These are phyloP conservation scores for Friedmanniomyces endolithicus DNA, from an alignment of 495 filamentous ascomycete genomes.

Conservation along the genomic window DNA sequence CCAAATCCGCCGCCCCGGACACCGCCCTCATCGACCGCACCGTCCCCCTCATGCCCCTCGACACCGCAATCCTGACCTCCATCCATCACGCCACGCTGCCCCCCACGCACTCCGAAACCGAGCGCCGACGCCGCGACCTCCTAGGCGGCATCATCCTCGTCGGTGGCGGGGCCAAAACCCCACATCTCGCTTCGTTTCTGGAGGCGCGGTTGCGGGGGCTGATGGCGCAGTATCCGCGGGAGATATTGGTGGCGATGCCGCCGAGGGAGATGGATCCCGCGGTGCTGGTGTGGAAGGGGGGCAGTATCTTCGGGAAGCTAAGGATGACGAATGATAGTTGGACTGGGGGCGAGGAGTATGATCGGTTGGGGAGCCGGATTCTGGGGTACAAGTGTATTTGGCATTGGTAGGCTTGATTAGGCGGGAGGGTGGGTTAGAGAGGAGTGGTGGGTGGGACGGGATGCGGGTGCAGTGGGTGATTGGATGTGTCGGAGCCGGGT, in stretches of 20 bases:
- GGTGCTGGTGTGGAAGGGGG: slow-evolving; percentile 94
- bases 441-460: too few relatives aligned
- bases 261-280: slow-evolving; percentile 89
- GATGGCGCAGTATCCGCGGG: slow-evolving; percentile 58
- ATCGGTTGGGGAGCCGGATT: slow-evolving; percentile 65
- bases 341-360: slow-evolving; percentile 80
- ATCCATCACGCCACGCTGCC: slow-evolving; percentile 69
- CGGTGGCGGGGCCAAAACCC: slow-evolving; percentile 74
- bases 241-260: slow-evolving; percentile 77
- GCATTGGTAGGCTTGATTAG: slow-evolving; percentile 38
- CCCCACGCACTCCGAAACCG: slow-evolving; percentile 40
- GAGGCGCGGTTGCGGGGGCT: slow-evolving; percentile 65
- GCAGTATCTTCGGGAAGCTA: slow-evolving; percentile 91
- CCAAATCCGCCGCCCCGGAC: slow-evolving; percentile 36
- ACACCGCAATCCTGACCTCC: slow-evolving; percentile 74
- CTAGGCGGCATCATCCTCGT: slow-evolving; percentile 91
- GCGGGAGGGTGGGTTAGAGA: too few relatives aligned
- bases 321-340: slow-evolving; percentile 78
- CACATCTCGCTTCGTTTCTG: slow-evolving; percentile 59
- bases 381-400: slow-evolving; percentile 85
- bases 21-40: slow-evolving; percentile 66
- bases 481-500: too few relatives aligned
- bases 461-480: too few relatives aligned
- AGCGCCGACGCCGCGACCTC: slow-evolving; percentile 85
- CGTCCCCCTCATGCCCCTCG: slow-evolving; percentile 69